Evolutionary conservation across 352 stramenopile genomes (phyloP), one percentile per base, ranked within the genome.

Genomic region (Globisporangium parvum): DNA sequence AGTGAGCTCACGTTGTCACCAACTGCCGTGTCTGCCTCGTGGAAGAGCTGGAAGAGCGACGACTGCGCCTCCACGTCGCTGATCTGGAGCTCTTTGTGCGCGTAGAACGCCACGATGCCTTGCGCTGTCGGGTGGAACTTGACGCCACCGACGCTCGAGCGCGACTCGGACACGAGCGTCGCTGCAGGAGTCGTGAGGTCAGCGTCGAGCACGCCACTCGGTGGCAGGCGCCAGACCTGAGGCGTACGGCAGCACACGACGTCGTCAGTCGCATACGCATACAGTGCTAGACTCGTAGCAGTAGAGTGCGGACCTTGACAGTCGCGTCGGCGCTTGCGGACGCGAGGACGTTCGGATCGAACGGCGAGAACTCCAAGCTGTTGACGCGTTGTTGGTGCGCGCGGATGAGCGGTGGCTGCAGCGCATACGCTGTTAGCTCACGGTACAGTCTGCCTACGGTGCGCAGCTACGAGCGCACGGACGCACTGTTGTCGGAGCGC

Each of bases 381-480:
- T 86, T 88, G 20, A 91, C 69, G 26, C 70, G 70, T n/a, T 66
- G 67, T 4, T 70, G 65, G 50, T 93, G 83, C 24, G 73, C 83
- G 42, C 73, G 73, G 17, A 93, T 60, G 11, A 93, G 63, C 33
- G 76, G 67, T 28, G 78, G 70, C 75, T 83, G 53, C 15, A 47
- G 9, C n/a, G 20, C 6, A 49, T 17, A 63, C 33, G 41, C 26
- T 53, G 46, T 39, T 8, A 57, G 37, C 3, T 5, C 11, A 15
- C 42, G 10, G 28, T 33, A 44, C 11, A 18, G 15, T 49, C 6
- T 31, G 26, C 3, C 26, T 31, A 31, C 3, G 26, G 6, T 31
- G 6, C 17, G 11, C 3, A 12, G 2, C n/a, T 11, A 39, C 17
- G 6, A 11, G 14, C 17, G 9, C 46, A 33, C 14, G 18, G 12